Evolutionary conservation across 1,284 basidiomycete species (phyloP).

Genomic region (Ustilago nuda): DNA sequence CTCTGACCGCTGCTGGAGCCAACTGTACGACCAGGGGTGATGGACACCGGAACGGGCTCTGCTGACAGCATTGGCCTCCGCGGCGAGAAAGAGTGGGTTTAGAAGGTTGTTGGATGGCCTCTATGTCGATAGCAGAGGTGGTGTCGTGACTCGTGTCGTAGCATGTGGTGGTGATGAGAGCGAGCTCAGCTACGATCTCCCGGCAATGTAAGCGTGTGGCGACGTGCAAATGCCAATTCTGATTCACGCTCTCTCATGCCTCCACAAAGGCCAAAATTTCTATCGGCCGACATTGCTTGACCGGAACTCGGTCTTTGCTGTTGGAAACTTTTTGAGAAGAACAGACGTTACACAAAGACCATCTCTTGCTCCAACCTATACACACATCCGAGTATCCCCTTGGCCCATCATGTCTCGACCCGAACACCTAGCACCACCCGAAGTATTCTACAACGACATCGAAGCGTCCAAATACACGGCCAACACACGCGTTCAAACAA

Average conservation of each 20-base stretch:
- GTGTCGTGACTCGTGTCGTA: no score
- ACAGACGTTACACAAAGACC: background rate
- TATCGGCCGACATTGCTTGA: conserved; percentile 19
- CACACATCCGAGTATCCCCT: background rate
- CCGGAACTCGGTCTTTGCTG: conserved; percentile 15
- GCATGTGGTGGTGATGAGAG: background rate
- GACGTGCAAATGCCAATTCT: background rate
- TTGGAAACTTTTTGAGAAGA: conserved; percentile 44
- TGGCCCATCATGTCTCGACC: conserved; percentile 84
- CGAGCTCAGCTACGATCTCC: conserved; percentile 3
- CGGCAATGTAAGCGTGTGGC: conserved; percentile 43
- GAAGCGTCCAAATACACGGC: conserved; percentile 97
- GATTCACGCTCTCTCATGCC: conserved; percentile 25
- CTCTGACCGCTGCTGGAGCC: no score
- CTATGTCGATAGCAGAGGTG: no score
- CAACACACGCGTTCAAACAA: conserved; percentile 86
- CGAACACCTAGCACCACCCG: conserved; percentile 93
- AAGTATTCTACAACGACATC: conserved; percentile 96
- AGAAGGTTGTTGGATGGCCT: no score
- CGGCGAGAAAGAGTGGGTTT: no score
- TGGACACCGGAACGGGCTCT: no score
- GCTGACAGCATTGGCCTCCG: no score
- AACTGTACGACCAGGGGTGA: no score
- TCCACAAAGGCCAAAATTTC: conserved; percentile 12
- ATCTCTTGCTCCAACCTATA: background rate